phyloP scores from a whole-genome alignment of 2,329 filamentous ascomycete species.

The Aspergillus glaucus region DNA sequence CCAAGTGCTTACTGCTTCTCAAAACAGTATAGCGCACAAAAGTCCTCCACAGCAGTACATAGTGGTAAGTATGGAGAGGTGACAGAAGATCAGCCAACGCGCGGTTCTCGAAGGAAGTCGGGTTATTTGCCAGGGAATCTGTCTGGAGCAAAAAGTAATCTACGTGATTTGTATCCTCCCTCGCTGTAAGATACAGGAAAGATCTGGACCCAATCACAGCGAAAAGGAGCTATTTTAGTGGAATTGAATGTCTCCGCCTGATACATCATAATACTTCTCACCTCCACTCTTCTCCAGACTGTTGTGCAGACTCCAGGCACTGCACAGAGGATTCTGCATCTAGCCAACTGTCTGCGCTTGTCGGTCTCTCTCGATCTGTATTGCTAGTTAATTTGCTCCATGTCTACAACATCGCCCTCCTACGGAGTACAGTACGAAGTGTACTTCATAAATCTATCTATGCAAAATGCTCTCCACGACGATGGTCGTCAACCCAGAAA shows the following conservation, averaged over 20 bases:
- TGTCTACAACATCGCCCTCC: too few relatives aligned
- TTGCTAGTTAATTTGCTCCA: too few relatives aligned
- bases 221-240: neutral
- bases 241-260: neutral
- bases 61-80: too few relatives aligned
- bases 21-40: too few relatives aligned
- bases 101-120: neutral
- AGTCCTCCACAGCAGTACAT: neutral
- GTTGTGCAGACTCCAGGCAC: too few relatives aligned
- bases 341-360: neutral
- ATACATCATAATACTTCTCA: neutral
- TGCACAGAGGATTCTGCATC: neutral
- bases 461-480: neutral
- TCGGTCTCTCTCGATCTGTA: too few relatives aligned
- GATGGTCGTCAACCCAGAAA: constrained; percentile 10
- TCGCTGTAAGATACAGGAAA: too few relatives aligned
- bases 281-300: neutral
- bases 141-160: too few relatives aligned
- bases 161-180: too few relatives aligned
- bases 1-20: too few relatives aligned
- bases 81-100: neutral
- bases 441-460: neutral
- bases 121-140: too few relatives aligned
- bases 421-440: neutral
- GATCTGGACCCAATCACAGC: neutral